Percentiles rank a stretch among this genome's conserved stretches.
Evolutionary conservation across 805 yeast species (phyloP).

Genomic region (Yarrowia sp.): DNA sequence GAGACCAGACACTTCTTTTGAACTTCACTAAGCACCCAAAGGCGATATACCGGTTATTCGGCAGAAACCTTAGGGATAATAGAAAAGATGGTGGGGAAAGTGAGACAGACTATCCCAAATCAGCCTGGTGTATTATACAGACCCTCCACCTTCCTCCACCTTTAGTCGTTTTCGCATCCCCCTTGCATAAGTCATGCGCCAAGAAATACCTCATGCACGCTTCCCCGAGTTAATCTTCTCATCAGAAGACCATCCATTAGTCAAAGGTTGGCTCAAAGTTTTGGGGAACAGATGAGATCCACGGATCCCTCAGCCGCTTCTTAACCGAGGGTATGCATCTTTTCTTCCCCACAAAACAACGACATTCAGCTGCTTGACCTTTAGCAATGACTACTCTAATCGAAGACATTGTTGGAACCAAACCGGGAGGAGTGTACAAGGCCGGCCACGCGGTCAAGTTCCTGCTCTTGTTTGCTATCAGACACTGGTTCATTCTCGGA

Average conservation of each 20-base stretch:
- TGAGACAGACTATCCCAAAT: too few relatives aligned
- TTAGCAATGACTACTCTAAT: too few relatives aligned
- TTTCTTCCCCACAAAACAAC: neutral
- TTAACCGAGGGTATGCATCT: neutral
- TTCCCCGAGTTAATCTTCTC: neutral
- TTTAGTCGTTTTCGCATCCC: neutral
- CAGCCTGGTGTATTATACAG: too few relatives aligned
- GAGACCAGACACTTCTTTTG: too few relatives aligned
- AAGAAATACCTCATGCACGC: conserved; percentile 14
- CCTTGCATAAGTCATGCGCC: neutral
- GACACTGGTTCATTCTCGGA: conserved; percentile 73
- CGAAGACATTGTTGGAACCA: neutral
- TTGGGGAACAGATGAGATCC: neutral
- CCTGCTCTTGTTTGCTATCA: conserved; percentile 23
- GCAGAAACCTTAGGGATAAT: too few relatives aligned
- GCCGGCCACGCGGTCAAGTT: neutral
- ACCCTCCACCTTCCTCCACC: neutral
- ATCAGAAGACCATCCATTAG: neutral
- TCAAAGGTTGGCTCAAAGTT: neutral
- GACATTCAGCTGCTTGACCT: too few relatives aligned
- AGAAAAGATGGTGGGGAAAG: too few relatives aligned
- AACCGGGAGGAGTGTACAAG: neutral
- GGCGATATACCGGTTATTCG: too few relatives aligned
- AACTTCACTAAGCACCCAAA: too few relatives aligned
- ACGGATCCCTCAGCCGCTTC: neutral